These are phyloP conservation scores for Mortierella sp. DNA, from an alignment of 371 early-diverging fungal species.

Conservation along the genomic window DNA sequence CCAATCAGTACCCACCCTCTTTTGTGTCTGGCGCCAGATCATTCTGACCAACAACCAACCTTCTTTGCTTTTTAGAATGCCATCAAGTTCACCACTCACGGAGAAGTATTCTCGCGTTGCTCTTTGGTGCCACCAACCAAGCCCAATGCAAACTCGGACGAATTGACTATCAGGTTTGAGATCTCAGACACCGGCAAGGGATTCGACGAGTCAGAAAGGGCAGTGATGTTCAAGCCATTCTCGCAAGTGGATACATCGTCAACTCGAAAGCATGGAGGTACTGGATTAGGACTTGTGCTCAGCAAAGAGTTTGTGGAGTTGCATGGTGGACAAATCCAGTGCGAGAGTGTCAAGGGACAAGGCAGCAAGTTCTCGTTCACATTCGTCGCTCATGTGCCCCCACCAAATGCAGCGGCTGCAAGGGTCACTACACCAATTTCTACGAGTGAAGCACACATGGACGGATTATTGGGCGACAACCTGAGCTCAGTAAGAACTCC, in stretches of 20 bases:
- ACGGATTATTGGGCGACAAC: constrained; percentile 2
- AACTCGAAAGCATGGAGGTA: constrained; percentile 75
- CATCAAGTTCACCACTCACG: constrained; percentile 71
- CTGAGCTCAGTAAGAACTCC: not conserved
- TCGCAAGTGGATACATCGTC: constrained; percentile 75
- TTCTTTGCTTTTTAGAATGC: constrained; percentile 61
- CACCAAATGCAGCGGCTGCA: constrained; percentile 57
- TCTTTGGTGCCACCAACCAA: constrained; percentile 54
- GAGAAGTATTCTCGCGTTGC: constrained; percentile 72
- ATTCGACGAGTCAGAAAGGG: constrained; percentile 68
- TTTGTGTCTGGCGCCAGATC: too few relatives aligned
- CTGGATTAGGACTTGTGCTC: constrained; percentile 71
- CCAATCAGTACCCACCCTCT: too few relatives aligned
- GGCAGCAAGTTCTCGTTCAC: constrained; percentile 74
- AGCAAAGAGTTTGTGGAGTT: constrained; percentile 71
- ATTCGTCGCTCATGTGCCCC: constrained; percentile 63
- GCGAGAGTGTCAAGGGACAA: constrained; percentile 65
- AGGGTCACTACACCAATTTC: constrained; percentile 65
- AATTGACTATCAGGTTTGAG: constrained; percentile 64
- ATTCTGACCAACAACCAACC: too few relatives aligned
- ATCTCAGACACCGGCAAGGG: constrained; percentile 74
- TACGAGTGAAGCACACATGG: constrained; percentile 10
- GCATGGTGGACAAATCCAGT: constrained; percentile 70
- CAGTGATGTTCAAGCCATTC: constrained; percentile 77
- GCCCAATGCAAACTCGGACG: constrained; percentile 24